A percentile compares a stretch with the other conserved stretches of the same genome.
Conservation (phyloP, 176 grass and related monocot genomes). For the Lolium rigidum region DNA sequence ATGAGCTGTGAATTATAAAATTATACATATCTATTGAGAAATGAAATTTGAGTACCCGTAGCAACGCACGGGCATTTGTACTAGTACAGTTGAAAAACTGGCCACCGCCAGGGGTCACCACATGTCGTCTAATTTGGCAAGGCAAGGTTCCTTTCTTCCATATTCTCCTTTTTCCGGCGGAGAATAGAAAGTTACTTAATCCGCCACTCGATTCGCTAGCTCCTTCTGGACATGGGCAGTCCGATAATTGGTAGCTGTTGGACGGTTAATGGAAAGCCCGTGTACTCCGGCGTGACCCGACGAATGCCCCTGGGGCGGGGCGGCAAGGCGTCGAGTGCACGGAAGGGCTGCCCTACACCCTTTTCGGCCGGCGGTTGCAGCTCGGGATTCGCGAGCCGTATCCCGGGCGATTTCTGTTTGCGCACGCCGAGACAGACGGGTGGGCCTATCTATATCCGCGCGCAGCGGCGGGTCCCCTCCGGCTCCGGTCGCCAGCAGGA, state of each 20-base stretch:
- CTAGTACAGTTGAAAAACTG: no score
- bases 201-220: no score
- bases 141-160: no score
- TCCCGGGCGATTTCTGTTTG: background rate
- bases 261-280: slow-evolving; percentile 25
- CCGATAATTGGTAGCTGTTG: slow-evolving; percentile 29
- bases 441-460: no score
- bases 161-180: no score
- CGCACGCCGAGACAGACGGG: background rate
- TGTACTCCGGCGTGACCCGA: background rate
- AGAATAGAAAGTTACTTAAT: no score
- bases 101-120: no score
- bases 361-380: background rate
- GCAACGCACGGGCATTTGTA: no score
- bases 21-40: no score
- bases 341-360: background rate
- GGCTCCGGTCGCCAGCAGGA: background rate
- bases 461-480: background rate
- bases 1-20: no score
- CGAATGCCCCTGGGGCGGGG: background rate
- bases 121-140: no score
- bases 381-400: background rate
- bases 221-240: background rate
- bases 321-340: background rate
- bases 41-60: no score